Conservation (phyloP, 495 filamentous ascomycete genomes). For the Cenococcum geophilum region DNA sequence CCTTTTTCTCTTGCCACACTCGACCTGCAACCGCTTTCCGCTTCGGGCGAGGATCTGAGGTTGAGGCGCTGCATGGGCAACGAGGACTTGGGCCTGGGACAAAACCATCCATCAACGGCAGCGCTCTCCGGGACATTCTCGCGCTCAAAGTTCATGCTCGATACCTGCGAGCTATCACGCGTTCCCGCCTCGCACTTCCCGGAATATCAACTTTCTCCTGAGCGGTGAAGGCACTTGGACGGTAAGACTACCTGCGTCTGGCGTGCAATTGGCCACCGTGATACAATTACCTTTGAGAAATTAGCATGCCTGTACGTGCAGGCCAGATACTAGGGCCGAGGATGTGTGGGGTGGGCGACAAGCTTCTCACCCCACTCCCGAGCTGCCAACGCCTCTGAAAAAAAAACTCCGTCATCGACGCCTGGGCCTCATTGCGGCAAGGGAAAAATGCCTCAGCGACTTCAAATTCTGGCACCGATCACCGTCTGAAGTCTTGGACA, state of each 20-base stretch:
- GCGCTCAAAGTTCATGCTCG: too few species aligned
- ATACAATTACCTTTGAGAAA: conserved; percentile 9
- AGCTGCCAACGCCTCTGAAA: background rate
- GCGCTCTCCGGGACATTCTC: background rate
- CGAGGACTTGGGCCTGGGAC: background rate
- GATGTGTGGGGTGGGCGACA: background rate
- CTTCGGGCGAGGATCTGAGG: background rate
- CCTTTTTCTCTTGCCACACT: background rate
- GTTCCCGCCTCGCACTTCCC: too few species aligned
- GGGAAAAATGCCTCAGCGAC: background rate
- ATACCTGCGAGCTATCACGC: too few species aligned
- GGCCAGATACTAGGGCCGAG: background rate
- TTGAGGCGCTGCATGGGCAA: background rate
- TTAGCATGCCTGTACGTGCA: background rate
- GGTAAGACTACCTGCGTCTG: background rate
- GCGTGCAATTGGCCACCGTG: background rate
- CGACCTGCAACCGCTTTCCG: background rate
- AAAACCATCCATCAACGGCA: background rate
- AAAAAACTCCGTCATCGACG: background rate
- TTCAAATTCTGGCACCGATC: background rate
- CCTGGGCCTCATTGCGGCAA: background rate
- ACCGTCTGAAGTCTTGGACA: too few species aligned
- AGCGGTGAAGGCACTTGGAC: background rate
- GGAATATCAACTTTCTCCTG: background rate
- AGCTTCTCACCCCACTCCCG: background rate